phyloP scores from a whole-genome alignment of 202 grass and related monocot species.

The Bolboschoenoplectus hybrid region DNA sequence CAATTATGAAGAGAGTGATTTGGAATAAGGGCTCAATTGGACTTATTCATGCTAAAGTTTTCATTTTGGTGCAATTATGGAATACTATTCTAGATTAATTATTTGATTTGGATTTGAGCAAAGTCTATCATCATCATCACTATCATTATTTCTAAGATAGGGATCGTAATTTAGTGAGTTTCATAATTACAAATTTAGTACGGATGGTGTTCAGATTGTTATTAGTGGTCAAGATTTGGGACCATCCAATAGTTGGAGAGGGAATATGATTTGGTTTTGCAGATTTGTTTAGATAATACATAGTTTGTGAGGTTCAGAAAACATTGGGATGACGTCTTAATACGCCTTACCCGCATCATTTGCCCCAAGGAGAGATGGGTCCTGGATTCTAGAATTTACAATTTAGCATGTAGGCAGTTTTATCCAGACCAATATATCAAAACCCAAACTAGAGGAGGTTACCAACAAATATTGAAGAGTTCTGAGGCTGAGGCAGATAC shows the following conservation, averaged over 20 bases:
- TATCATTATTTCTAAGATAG: background rate
- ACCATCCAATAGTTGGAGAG: conserved; percentile 12
- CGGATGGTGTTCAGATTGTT: background rate
- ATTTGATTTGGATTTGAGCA: conserved; percentile 10
- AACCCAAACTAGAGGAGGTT: background rate
- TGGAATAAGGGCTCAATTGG: background rate
- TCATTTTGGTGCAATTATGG: conserved; percentile 8
- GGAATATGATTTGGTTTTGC: conserved; percentile 15
- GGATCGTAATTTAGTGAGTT: background rate
- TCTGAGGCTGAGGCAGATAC: background rate
- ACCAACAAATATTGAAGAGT: background rate
- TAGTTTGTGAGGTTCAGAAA: background rate
- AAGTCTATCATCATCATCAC: background rate
- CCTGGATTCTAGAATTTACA: background rate
- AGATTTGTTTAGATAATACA: background rate
- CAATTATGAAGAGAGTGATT: background rate
- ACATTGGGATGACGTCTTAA: background rate
- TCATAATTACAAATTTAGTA: background rate
- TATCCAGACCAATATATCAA: background rate
- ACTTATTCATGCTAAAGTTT: background rate
- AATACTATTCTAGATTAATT: background rate
- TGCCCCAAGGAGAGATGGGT: background rate
- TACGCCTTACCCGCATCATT: background rate
- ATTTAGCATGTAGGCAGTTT: background rate
- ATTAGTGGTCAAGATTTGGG: background rate